Evolutionary conservation across 345 rosid genomes (phyloP).

Genomic region (Populus tremula): DNA sequence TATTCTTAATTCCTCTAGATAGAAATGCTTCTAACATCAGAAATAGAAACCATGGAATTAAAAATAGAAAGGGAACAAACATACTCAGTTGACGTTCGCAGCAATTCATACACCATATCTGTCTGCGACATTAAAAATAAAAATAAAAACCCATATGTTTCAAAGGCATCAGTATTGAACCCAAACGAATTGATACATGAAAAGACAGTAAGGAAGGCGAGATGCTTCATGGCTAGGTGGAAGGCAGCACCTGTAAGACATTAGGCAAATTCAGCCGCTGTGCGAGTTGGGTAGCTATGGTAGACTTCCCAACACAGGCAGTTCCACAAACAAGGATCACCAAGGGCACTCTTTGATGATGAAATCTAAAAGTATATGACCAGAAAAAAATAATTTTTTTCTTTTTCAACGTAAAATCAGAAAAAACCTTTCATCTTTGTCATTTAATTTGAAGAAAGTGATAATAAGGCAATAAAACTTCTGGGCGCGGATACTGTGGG

Average conservation of each 20-base stretch:
- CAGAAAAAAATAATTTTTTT: constrained; percentile 9
- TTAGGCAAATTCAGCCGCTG: constrained; percentile 96
- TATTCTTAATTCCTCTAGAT: constrained; percentile 3
- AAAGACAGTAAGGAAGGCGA: background rate
- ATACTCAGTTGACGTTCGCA: constrained; percentile 89
- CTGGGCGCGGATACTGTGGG: background rate
- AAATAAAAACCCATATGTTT: background rate
- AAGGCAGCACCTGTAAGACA: constrained; percentile 73
- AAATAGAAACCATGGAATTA: background rate
- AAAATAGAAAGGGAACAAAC: constrained; percentile 21
- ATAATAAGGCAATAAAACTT: background rate
- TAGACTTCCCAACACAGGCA: constrained; percentile 97
- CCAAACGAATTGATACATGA: background rate
- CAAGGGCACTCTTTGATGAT: constrained; percentile 96
- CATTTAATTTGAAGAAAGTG: background rate
- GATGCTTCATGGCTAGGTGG: background rate
- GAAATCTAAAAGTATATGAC: constrained; percentile 56
- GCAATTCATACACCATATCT: constrained; percentile 84
- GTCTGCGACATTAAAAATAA: constrained; percentile 46
- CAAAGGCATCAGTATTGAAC: constrained; percentile 8
- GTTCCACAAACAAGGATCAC: constrained; percentile 99
- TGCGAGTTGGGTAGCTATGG: constrained; percentile 97
- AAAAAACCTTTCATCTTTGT: background rate
- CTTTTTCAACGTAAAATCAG: constrained; percentile 1
- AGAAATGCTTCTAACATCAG: background rate